Base-by-base conservation (phyloP, 1,284 basidiomycete genomes). In the Ceratobasidium sp. region DNA sequence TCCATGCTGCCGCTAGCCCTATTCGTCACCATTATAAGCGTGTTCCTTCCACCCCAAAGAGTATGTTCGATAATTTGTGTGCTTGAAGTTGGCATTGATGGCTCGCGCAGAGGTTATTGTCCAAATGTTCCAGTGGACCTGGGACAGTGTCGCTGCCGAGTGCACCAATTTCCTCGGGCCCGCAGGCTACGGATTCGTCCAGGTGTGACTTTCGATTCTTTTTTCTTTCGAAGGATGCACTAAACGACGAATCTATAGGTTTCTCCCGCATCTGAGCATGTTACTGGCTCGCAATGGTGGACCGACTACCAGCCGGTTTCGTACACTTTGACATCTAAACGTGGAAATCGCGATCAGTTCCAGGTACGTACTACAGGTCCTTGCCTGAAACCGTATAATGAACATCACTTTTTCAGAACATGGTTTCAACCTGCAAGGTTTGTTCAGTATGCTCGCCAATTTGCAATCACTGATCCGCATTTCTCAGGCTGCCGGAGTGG, bases 121-220 rank as follows among this genome's bases (percentile, higher is more conserved):
- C n/a, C 88, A 90, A 81, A 87, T 90, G 84, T 86, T 81, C 80
- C 85, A 89, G 80, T 90, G 89, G 89, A 85, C 80, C 33, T 90
- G 89, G 89, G 86, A 87, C 80, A 91, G 89, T 80, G 83, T 92
- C 68, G 91, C 91, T 0, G 82, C 87, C 1, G 91, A 93, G 84
- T 93, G 92, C 83, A 89, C 87, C 5, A 85, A 85, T 74, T 92
- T 91, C 82, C 86, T 93, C 70, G 91, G 92, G 0, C 91, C 91
- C 6, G 88, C 89, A 33, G 86, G 91, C 0, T 92, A 92, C 82
- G 91, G 90, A 4, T 92, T 88, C 80, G 90, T 92, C 26, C 91
- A 92, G 89, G 89, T 77, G 68, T n/a, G 33, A 3, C 10, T 10
- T 33, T 26, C 33, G 33, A 46, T 44, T 42, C 59, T n/a, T n/a